Evolutionary conservation across 2,329 filamentous ascomycete species (phyloP).

Genomic region (Fusarium proliferatum): DNA sequence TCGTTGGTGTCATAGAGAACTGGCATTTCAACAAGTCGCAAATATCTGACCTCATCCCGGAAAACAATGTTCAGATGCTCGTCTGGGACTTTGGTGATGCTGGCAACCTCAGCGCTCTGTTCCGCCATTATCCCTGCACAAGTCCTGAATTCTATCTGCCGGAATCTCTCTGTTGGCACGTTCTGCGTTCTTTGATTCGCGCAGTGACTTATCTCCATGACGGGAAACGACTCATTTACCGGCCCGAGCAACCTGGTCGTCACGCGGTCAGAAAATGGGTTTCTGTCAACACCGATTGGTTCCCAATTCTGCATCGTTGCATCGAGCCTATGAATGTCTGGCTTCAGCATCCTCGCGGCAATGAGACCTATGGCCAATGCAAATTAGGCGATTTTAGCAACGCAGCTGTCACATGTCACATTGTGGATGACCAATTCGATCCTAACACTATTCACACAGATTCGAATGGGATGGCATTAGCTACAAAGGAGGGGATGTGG

Average conservation of each 20-base stretch:
- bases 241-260: background rate
- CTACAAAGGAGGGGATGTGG: conserved; percentile 28
- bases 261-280: conserved; percentile 6
- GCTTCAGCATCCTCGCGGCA: conserved; percentile 59
- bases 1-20: conserved; percentile 52
- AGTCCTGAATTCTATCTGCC: conserved; percentile 54
- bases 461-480: conserved; percentile 16
- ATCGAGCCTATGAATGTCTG: conserved; percentile 62
- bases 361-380: conserved; percentile 63
- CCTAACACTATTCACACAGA: background rate
- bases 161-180: conserved; percentile 67
- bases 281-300: conserved; percentile 57
- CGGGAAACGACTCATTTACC: conserved; percentile 50
- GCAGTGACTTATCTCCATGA: conserved; percentile 65
- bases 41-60: conserved; percentile 16
- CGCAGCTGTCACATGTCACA: conserved; percentile 55
- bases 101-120: conserved; percentile 58
- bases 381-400: conserved; percentile 63
- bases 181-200: conserved; percentile 59
- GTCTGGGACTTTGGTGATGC: conserved; percentile 66
- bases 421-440: conserved; percentile 1
- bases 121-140: conserved; percentile 45
- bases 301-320: conserved; percentile 62
- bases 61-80: conserved; percentile 47
- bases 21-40: conserved; percentile 28